Base-by-base conservation (phyloP, 225 moss, liverwort and hornwort genomes). In the Pseudisothecium myosuroides region DNA sequence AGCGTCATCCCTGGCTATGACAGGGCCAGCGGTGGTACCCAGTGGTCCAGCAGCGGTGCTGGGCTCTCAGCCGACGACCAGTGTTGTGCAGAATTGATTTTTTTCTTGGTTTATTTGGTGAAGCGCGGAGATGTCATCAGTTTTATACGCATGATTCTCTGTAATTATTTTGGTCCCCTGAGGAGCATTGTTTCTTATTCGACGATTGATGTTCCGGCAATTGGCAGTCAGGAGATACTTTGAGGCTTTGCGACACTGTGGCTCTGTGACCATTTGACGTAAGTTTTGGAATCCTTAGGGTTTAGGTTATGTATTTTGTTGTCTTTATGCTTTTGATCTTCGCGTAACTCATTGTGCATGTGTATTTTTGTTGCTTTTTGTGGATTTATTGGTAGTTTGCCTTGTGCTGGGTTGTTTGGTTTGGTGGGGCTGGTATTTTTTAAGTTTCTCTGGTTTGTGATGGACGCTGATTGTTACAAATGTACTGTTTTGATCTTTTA, bases 1-100 rank as follows among this genome's bases (percentile, higher is more conserved):
- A 37, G 37, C 90, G 60, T 86, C 93, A 29, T 77, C 92, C 37
- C 20, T 88, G 83, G 75, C 92, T 37, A 76, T 90, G 88, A 64
- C 85, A 26, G 88, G 86, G 62, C 69, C 82, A 67, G 86, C 85
- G 74, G 91, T 86, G 79, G 90, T 74, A 64, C 76, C 89, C 52
- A 84, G 85, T 76, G 89, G 91, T 82, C 83, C 91, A 28, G 61
- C 80, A 36, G 74, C 91, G 74, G 83, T 81, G 60, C 80, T 90
- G 60, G 87, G 89, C 12, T 58, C 85, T 50, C 80, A 88, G 83
- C 62, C 85, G 47, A 34, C 92, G 14, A 88, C 91, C 43, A 90
- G 82, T 77, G 81, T 91, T 77, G 93, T 90, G 68, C 68, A 84
- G 34, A 50, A 68, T 50, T 84, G 55, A 84, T 81, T 34, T 45